Conservation (phyloP, 768 basidiomycete genomes). For the Terana coerulea region DNA sequence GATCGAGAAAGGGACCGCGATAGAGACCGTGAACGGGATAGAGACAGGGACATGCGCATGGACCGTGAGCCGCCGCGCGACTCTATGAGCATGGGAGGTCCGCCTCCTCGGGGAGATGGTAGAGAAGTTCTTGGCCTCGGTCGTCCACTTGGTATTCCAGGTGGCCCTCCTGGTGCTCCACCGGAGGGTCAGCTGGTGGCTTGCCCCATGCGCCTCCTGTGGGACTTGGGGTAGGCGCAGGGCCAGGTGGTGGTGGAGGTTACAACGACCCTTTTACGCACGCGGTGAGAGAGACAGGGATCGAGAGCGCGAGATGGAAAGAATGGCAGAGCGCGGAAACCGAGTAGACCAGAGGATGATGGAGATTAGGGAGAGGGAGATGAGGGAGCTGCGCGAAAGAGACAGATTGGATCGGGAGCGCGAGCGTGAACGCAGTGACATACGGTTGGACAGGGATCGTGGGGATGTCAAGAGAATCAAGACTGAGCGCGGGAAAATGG, state of each 20-base stretch:
- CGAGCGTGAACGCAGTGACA: constrained; percentile 24
- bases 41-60: constrained; percentile 27
- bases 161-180: constrained; percentile 11
- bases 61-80: constrained; percentile 12
- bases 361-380: constrained; percentile 20
- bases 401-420: constrained; percentile 30
- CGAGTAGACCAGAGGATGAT: constrained; percentile 16
- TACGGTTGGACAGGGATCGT: constrained; percentile 21
- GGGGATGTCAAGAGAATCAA: constrained; percentile 63
- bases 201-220: constrained; percentile 24
- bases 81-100: constrained; percentile 8
- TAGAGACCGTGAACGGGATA: constrained; percentile 27
- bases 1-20: constrained; percentile 29
- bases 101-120: constrained; percentile 16
- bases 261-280: constrained; percentile 34
- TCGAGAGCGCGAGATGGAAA: constrained; percentile 29
- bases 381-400: constrained; percentile 25
- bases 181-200: constrained; percentile 14
- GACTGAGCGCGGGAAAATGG: constrained; percentile 44
- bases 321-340: constrained; percentile 18
- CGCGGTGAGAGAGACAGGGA: constrained; percentile 32
- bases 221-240: constrained; percentile 25
- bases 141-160: constrained; percentile 12
- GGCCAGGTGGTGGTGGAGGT: constrained; percentile 24
- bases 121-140: constrained; percentile 18